Evolutionary conservation across 2,329 filamentous ascomycete genomes (phyloP), one percentile per base, ranked within the genome.

Genomic region (Trichoderma polysporum): DNA sequence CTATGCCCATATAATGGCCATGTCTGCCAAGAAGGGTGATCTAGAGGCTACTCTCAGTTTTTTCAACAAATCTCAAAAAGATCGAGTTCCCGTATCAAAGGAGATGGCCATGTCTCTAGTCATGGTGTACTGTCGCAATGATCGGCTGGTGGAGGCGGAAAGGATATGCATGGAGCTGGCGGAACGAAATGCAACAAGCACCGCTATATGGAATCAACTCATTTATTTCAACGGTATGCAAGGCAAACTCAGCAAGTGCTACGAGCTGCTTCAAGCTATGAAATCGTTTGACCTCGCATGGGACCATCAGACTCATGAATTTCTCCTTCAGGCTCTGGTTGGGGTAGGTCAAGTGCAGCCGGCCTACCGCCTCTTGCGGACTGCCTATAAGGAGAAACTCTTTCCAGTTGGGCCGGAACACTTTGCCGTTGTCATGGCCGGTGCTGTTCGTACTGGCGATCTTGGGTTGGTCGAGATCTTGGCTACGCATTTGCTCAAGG

Each of bases 161-260:
- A 72, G 70, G n/a, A 73, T 81, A 29, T 79, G 77, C 52, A 60
- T 85, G 57, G 84, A 85, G 52, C 84, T 88, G 35, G 80, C 88
- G 25, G 77, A 78, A 13, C 81, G 83, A 68, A 79, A 82, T 19
- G 83, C 87, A 1, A 80, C 83, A 1, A 78, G 77, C 25, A 88
- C 88, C 2, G 81, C 83, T 35, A 86, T 93, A 74, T 97, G 92
- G 91, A 97, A 97, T 74, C 83, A 87, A 62, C 79, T 97, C 35
- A 80, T 97, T 4, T 83, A 85, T 66, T 86, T 90, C 68, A 85
- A 93, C 75, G 91, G 91, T 7, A 80, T 86, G 65, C 83, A 85
- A 7, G 85, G 90, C 65, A 81, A 84, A 61, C 75, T 87, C 7
- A 74, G 74, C n/a, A 78, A 79, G 56, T 79, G 86, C 62, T 83